Evolutionary conservation across 2,329 filamentous ascomycete genomes (phyloP), one percentile per base, ranked within the genome.

Genomic region (Myriosclerotinia scirpicola): DNA sequence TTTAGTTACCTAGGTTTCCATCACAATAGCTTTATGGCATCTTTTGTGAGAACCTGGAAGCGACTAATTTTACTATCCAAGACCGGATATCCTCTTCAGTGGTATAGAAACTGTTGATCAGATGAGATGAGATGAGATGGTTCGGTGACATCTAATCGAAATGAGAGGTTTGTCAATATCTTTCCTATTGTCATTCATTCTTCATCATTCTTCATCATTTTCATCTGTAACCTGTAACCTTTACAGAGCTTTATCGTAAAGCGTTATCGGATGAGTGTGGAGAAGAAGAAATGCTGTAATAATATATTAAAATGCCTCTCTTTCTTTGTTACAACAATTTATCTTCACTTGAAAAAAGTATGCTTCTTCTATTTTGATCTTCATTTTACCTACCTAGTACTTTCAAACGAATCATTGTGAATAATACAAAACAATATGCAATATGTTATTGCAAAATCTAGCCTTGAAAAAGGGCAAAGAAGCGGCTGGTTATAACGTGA

Each of bases 401-500:
- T 44, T 5, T 36, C 30, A 22, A 22, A 69, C 71, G 50, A 54
- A 68, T 53, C 11, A 67, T 66, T 65, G 58, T 44, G 62, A 46
- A 48, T 69, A 59, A 66, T 65, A 63, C n/a, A 55, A 56, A 48
- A 69, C 73, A 76, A 74, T 60, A 76, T 76, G 72, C 71, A 74
- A 71, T 60, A 76, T 76, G 75, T 73, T 72, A 67, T 69, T 75
- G 65, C 75, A 72, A 64, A 73, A 72, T 69, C 50, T 71, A 70
- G 72, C 75, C 70, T 72, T 72, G 67, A 76, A 71, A 63, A 73
- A 74, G 71, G 72, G 73, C 71, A 75, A 69, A 71, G 70, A 71
- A 72, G 69, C 69, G 70, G 73, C 71, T 75, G 72, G 72, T 73
- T 69, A 71, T 71, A 73, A 72, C 69, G 75, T 76, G 70, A 75